phyloP scores from a whole-genome alignment of 371 early-diverging fungal genomes.

The Blakeslea trispora region DNA sequence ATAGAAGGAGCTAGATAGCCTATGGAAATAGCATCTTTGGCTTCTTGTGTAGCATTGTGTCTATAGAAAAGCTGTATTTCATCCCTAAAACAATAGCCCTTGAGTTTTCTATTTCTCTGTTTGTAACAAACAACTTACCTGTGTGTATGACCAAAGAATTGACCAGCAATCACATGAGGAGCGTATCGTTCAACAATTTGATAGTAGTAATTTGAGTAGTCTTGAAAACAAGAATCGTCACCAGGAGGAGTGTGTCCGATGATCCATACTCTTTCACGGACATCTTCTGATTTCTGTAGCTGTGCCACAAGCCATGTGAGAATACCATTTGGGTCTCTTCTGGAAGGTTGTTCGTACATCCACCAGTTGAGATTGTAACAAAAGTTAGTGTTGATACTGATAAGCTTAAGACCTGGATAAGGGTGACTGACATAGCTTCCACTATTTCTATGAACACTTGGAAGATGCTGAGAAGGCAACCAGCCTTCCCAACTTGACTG shows the following conservation, averaged over 20 bases:
- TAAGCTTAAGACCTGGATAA: conserved; percentile 48
- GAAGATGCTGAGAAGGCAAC: conserved; percentile 32
- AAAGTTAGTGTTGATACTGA: conserved; percentile 67
- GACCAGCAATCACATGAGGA: conserved; percentile 61
- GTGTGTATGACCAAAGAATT: conserved; percentile 67
- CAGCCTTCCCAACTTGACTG: conserved; percentile 57
- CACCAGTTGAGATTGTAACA: conserved; percentile 63
- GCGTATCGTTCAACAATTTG: conserved; percentile 62
- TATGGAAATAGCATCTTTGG: conserved; percentile 48
- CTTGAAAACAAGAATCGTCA: conserved; percentile 55
- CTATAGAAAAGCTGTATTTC: conserved; percentile 57
- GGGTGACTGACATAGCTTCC: conserved; percentile 55
- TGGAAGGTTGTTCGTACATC: conserved; percentile 39
- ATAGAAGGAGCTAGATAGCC: conserved; percentile 60
- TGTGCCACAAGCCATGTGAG: conserved; percentile 54
- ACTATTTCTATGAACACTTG: conserved; percentile 36
- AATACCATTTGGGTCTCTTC: conserved; percentile 55
- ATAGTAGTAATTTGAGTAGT: conserved; percentile 59
- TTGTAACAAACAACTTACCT: conserved; percentile 23
- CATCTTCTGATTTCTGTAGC: conserved; percentile 58
- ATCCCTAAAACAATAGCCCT: conserved; percentile 32
- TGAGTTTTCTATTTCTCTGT: too few species aligned
- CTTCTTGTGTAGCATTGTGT: conserved; percentile 29
- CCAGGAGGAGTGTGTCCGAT: conserved; percentile 63
- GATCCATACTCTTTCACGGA: conserved; percentile 57